Evolutionary conservation across 1,284 basidiomycete species (phyloP).

Genomic region (Sanghuangporus baumii): DNA sequence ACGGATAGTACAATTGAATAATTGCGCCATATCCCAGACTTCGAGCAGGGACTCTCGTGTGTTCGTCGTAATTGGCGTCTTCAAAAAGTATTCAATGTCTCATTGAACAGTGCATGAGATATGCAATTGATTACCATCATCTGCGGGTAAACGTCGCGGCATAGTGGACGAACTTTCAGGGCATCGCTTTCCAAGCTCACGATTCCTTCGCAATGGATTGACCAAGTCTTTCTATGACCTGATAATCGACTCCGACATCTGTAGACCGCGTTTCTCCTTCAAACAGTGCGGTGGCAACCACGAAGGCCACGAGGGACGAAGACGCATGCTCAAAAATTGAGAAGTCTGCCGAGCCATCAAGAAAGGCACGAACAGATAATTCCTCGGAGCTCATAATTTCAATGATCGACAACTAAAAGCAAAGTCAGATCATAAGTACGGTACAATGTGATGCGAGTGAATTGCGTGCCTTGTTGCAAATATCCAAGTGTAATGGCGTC

Average conservation of each 20-base stretch:
- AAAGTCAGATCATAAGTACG: neutral
- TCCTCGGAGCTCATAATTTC: neutral
- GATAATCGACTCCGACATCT: neutral
- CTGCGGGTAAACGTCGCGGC: neutral
- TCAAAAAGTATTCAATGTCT: neutral
- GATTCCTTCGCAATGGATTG: neutral
- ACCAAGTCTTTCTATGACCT: neutral
- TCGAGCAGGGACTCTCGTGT: neutral
- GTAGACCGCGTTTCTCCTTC: slow-evolving; percentile 16
- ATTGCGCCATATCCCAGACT: slow-evolving; percentile 8
- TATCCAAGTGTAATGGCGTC: slow-evolving; percentile 5
- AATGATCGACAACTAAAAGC: neutral
- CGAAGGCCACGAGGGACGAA: neutral
- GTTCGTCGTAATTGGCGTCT: neutral
- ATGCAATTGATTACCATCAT: neutral
- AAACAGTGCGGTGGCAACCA: slow-evolving; percentile 10
- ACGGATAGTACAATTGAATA: slow-evolving; percentile 8
- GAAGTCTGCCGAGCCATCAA: slow-evolving; percentile 8
- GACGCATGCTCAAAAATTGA: neutral
- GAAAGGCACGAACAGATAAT: neutral
- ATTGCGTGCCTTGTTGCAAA: slow-evolving; percentile 7
- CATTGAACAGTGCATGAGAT: neutral
- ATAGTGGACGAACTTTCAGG: neutral
- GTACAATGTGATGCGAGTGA: neutral
- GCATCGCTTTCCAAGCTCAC: neutral